A percentile compares a stretch with the other conserved stretches of the same genome.
These are phyloP conservation scores for Tylopilus felleus DNA, from an alignment of 768 basidiomycete genomes.

Conservation along the genomic window DNA sequence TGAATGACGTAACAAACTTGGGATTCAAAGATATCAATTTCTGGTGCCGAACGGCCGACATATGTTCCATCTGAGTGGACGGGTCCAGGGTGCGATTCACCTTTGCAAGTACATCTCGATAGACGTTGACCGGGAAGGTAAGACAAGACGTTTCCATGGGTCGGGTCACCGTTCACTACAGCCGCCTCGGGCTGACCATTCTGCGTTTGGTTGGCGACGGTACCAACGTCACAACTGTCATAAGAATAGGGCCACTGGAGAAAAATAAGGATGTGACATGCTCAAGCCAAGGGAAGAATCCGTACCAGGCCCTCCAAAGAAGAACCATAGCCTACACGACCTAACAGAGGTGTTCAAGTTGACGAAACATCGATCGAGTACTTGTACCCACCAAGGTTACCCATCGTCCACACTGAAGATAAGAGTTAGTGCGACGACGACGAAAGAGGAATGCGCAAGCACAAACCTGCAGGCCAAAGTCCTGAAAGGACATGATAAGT, in stretches of 20 bases:
- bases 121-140: conserved; percentile 87
- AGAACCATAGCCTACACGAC: conserved; percentile 87
- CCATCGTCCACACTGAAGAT: conserved; percentile 63
- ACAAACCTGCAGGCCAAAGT: conserved; percentile 65
- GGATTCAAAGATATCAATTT: conserved; percentile 90
- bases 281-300: background rate
- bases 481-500: conserved; percentile 32
- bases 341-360: conserved; percentile 26
- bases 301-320: conserved; percentile 77
- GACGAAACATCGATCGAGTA: background rate
- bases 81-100: conserved; percentile 88
- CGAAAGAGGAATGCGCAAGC: background rate
- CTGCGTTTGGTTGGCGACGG: conserved; percentile 76
- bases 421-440: conserved; percentile 11
- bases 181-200: conserved; percentile 63
- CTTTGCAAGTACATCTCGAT: conserved; percentile 83
- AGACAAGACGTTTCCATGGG: conserved; percentile 55
- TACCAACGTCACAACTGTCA: conserved; percentile 92
- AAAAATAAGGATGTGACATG: background rate
- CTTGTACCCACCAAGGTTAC: conserved; percentile 58
- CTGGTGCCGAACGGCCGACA: conserved; percentile 79
- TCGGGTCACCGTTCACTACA: conserved; percentile 54
- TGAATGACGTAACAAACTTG: conserved; percentile 41
- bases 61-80: conserved; percentile 70
- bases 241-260: conserved; percentile 79